Conservation (phyloP, 768 basidiomycete species). For the Lactarius hatsudake region DNA sequence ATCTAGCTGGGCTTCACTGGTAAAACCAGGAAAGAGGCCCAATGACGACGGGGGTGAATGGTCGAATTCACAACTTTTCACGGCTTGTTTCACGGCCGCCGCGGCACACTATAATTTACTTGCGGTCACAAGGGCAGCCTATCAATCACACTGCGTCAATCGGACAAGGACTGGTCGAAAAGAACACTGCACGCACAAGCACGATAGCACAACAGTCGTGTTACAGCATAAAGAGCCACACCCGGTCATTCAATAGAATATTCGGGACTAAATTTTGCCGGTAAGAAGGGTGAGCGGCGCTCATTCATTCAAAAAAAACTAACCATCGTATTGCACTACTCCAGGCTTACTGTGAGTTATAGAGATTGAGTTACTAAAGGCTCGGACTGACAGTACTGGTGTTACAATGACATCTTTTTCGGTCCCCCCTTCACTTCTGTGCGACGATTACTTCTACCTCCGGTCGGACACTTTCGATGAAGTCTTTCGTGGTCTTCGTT, state of each 20-base stretch:
- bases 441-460: constrained; percentile 39
- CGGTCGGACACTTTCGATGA: constrained; percentile 46
- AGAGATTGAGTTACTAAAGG: background rate
- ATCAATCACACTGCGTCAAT: no score
- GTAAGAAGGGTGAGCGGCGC: background rate
- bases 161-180: no score
- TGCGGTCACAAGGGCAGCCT: no score
- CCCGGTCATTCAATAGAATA: background rate
- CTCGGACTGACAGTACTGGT: background rate
- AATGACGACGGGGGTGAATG: no score
- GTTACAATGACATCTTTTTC: no score
- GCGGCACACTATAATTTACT: no score
- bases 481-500: constrained; percentile 45
- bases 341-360: background rate
- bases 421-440: constrained; percentile 1
- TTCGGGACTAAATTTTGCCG: background rate
- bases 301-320: background rate
- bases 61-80: no score
- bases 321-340: background rate
- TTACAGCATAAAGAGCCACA: background rate
- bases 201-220: background rate
- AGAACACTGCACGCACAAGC: no score
- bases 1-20: no score
- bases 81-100: no score
- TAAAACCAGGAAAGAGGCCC: no score